Conservation (phyloP, 2,329 filamentous ascomycete genomes). For the Xylariaceae sp. region DNA sequence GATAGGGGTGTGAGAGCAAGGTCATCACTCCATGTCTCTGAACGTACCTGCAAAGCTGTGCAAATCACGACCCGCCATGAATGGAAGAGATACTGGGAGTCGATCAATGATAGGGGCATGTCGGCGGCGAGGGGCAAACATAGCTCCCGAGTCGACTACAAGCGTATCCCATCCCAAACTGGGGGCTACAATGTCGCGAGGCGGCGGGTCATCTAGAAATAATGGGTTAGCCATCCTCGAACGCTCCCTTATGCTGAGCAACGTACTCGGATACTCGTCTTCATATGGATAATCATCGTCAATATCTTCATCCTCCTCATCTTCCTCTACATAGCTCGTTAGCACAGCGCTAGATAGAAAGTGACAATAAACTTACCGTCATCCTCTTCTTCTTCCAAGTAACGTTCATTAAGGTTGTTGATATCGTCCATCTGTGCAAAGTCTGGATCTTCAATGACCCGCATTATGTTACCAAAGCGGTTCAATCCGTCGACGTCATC, state of each 20-base stretch:
- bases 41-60: conserved; percentile 27
- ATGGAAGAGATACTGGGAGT: conserved; percentile 52
- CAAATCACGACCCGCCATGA: conserved; percentile 32
- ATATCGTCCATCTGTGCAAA: conserved; percentile 50
- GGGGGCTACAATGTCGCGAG: conserved; percentile 38
- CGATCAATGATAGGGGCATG: conserved; percentile 50
- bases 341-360: conserved; percentile 10
- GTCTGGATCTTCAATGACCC: conserved; percentile 47
- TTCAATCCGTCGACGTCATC: conserved; percentile 36
- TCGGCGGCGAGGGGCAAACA: conserved; percentile 47
- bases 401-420: conserved; percentile 48
- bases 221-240: conserved; percentile 3
- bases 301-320: conserved; percentile 64
- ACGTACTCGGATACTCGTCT: conserved; percentile 53
- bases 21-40: background rate
- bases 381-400: conserved; percentile 52
- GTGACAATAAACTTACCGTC: conserved; percentile 41
- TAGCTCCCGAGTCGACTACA: conserved; percentile 39
- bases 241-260: background rate
- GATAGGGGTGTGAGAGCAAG: background rate
- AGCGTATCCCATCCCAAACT: conserved; percentile 55
- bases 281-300: conserved; percentile 63
- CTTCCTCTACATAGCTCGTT: conserved; percentile 37
- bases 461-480: conserved; percentile 49
- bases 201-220: conserved; percentile 39